Evolutionary conservation across 108 stramenopile species (phyloP), one percentile per base, ranked within the genome.

Genomic region (Seminavis robusta): DNA sequence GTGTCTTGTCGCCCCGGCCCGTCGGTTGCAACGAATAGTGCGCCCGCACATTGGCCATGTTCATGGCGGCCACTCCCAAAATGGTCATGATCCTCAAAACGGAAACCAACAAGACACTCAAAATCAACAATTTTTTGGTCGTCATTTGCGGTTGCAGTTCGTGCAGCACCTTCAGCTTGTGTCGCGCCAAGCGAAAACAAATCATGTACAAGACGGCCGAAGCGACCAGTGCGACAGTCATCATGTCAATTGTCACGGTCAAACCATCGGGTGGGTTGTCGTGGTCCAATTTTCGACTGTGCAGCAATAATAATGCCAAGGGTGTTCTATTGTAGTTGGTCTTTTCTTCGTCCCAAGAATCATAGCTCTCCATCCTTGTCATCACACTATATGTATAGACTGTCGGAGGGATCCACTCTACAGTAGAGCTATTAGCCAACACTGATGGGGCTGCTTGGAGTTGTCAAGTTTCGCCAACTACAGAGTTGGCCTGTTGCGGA

Each of bases 51-150:
- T 81, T 85, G 43, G 81, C 88, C 28, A 94, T 58, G 57, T 81
- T 68, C 63, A 92, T 82, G 17, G 77, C 69, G 23, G 82, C 78
- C 24, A 95, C 80, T 21, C 88, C 84, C 2, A 84, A 66, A 63
- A 92, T 88, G 36, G 78, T 78, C 88, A 94, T 86, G 23, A 85
- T 69, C 6, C 94, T 81, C 8, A 90, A 52, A 37, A 80, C 79
- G 42, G 81, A 86, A 7, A 81, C 81, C 11, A 92, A 55, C 9
- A 80, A 67, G 16, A 84, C 80, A 56, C 83, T 83, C 65, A 94
- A 63, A 10, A 92, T 77, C 31, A 94, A 74, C 13, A 94, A 68
- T 62, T 90, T 92, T 52, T 77, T 80, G 8, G 74, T 66, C 29
- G 67, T 70, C 27, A 83, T 59, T 23, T 53, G 44, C 0, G 67